These are phyloP conservation scores for Pseudovirgaria hyperparasitica DNA, from an alignment of 2,329 filamentous ascomycete genomes.

Conservation along the genomic window DNA sequence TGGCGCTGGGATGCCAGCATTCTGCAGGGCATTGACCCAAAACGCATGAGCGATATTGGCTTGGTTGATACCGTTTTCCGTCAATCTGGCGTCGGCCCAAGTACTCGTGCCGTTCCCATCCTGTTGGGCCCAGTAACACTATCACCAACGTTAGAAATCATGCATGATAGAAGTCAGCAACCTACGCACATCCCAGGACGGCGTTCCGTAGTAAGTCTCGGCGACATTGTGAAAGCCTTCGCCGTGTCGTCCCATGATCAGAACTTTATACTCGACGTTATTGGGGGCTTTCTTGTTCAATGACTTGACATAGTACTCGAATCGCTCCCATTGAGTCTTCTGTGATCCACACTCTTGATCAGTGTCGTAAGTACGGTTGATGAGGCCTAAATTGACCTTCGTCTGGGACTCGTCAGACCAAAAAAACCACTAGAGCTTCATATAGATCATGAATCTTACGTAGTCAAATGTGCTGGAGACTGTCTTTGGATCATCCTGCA, in stretches of 20 bases:
- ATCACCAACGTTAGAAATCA: neutral
- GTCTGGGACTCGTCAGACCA: constrained; percentile 28
- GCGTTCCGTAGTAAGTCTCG: constrained; percentile 54
- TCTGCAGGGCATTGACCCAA: constrained; percentile 41
- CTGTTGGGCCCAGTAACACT: constrained; percentile 51
- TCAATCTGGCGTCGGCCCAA: constrained; percentile 54
- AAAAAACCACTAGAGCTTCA: neutral
- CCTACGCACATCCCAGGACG: constrained; percentile 51
- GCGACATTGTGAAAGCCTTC: constrained; percentile 55
- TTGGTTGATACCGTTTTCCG: constrained; percentile 43
- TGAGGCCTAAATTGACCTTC: constrained; percentile 51
- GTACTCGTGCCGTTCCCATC: constrained; percentile 48
- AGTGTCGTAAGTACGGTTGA: constrained; percentile 46
- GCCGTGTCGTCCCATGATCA: constrained; percentile 58
- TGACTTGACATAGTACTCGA: constrained; percentile 40
- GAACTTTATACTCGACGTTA: constrained; percentile 47
- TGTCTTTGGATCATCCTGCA: constrained; percentile 48
- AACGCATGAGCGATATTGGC: constrained; percentile 45
- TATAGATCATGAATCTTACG: constrained; percentile 25
- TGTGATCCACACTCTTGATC: constrained; percentile 29
- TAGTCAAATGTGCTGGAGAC: constrained; percentile 49
- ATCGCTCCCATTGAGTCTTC: constrained; percentile 50
- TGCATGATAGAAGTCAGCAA: neutral
- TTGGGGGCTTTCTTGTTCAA: constrained; percentile 34
- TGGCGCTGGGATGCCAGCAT: constrained; percentile 42